Percentiles rank a stretch among this genome's conserved stretches.
These are phyloP conservation scores for Neurospora intermedia DNA, from an alignment of 495 filamentous ascomycete species.

Conservation along the genomic window DNA sequence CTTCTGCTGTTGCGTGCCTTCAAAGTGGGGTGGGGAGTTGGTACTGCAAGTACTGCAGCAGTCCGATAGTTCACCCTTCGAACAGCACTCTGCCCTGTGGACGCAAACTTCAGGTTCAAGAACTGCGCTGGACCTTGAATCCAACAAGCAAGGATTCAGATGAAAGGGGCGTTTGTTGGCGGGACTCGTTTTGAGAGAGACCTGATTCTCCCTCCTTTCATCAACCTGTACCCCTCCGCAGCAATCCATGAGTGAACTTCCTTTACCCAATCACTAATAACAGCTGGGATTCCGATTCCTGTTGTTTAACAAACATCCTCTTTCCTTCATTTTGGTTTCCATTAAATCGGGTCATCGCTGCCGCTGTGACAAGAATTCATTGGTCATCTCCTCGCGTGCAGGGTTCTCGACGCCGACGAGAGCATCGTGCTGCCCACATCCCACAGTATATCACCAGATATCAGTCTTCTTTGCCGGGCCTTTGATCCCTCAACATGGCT, in stretches of 20 bases:
- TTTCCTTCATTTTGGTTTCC: not conserved
- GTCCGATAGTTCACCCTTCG: not conserved
- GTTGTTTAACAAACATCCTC: not conserved
- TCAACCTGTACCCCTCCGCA: not conserved
- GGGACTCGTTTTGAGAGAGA: not conserved
- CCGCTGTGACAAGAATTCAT: not conserved
- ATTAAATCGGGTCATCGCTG: not conserved
- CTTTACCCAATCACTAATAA: too few species aligned
- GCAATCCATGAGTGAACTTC: not conserved
- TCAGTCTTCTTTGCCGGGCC: not conserved
- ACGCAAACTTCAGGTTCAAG: not conserved
- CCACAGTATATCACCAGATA: not conserved
- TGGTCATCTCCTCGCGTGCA: not conserved
- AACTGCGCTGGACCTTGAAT: not conserved
- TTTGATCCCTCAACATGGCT: not conserved
- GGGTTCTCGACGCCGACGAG: not conserved
- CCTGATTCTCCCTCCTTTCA: not conserved
- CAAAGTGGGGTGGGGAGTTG: not conserved
- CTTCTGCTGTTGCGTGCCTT: not conserved
- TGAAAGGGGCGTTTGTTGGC: not conserved
- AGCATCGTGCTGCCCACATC: not conserved
- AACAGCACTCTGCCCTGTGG: not conserved
- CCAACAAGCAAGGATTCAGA: not conserved
- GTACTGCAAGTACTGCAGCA: not conserved
- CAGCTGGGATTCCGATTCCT: not conserved